phyloP scores from a whole-genome alignment of 2,329 filamentous ascomycete genomes.

The Paracamarosporium sp. region DNA sequence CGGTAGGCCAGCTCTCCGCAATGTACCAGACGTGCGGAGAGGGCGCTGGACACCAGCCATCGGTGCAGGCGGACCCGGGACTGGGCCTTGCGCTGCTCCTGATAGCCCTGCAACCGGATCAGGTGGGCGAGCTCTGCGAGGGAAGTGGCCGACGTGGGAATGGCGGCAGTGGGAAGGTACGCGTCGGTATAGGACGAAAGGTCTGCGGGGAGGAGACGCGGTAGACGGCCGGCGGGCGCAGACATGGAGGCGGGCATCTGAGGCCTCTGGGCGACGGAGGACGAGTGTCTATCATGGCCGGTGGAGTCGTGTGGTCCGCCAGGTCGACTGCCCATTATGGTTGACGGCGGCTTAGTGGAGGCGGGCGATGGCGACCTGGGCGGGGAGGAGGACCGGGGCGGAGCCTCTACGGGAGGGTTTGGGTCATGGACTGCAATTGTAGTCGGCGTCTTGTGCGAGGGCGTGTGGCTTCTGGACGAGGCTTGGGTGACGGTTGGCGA shows the following conservation, averaged over 20 bases:
- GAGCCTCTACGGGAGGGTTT: conserved; percentile 57
- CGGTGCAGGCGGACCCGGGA: conserved; percentile 76
- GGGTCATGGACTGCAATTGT: conserved; percentile 58
- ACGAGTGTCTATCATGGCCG: conserved; percentile 24
- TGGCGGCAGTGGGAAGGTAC: conserved; percentile 62
- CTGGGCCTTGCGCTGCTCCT: conserved; percentile 79
- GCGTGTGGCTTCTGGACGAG: conserved; percentile 63
- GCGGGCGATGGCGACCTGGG: conserved; percentile 53
- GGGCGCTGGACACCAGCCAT: conserved; percentile 75
- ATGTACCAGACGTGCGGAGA: conserved; percentile 76
- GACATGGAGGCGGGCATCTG: conserved; percentile 53
- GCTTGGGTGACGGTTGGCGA: conserved; percentile 60
- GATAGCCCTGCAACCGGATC: conserved; percentile 78
- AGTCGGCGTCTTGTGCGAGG: conserved; percentile 47
- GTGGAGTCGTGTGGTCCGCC: conserved; percentile 33
- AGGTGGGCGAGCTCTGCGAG: conserved; percentile 80
- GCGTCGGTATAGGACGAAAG: conserved; percentile 71
- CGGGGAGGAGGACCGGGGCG: conserved; percentile 63
- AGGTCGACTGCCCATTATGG: conserved; percentile 48
- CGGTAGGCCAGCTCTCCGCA: conserved; percentile 77
- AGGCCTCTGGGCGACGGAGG: conserved; percentile 30
- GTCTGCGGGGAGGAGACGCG: conserved; percentile 68
- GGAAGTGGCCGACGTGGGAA: conserved; percentile 67
- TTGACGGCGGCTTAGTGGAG: conserved; percentile 27
- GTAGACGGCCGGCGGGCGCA: conserved; percentile 53